Base-by-base conservation (phyloP, 2,329 filamentous ascomycete species). In the Emmonsiellopsis sp. region DNA sequence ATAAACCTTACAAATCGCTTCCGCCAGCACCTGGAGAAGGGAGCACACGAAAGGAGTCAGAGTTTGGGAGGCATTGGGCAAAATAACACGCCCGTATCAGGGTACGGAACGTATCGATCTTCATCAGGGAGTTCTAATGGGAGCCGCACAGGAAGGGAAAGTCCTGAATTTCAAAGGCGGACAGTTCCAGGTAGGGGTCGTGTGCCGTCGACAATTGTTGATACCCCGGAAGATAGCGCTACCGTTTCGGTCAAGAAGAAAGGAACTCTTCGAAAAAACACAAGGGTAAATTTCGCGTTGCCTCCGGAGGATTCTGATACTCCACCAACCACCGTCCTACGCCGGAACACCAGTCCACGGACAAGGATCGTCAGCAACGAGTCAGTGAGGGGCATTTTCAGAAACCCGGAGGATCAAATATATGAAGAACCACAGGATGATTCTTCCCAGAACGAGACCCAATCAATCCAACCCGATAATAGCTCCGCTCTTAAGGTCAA, bases 371-470 rank as follows among this genome's bases (percentile, higher is more conserved):
- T 63, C 14, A 72, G 69, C 54, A 63, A 58, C 37, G 71, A 71
- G 49, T 68, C 70, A 13, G 68, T 67, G 14, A 78, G 72, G 55
- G 75, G 74, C 31, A 68, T 81, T 13, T 84, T 82, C 64, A 76
- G 77, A 59, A 80, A 82, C 56, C 79, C 80, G 2, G 72, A 79
- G 53, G 81, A 83, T 61, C 75, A 79, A 47, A 84, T 96, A 56
- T 96, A 89, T 77, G 91, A 96, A 68, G 92, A 96, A 65, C 87
- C 88, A 1, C 82, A 87, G 62, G 75, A 77, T 34, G 44, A 64
- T 33, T 54, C 62, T 54, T 56, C 63, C 14, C 48, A 55, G 45
- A 56, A 51, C 54, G 58, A 60, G 66, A 51, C 53, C 65, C 2
- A 62, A 63, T 11, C 60, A 58, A 54, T 53, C 61, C 33, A 21